These are phyloP conservation scores for Leccinum pachyderme DNA, from an alignment of 1,284 basidiomycete genomes.

Conservation along the genomic window DNA sequence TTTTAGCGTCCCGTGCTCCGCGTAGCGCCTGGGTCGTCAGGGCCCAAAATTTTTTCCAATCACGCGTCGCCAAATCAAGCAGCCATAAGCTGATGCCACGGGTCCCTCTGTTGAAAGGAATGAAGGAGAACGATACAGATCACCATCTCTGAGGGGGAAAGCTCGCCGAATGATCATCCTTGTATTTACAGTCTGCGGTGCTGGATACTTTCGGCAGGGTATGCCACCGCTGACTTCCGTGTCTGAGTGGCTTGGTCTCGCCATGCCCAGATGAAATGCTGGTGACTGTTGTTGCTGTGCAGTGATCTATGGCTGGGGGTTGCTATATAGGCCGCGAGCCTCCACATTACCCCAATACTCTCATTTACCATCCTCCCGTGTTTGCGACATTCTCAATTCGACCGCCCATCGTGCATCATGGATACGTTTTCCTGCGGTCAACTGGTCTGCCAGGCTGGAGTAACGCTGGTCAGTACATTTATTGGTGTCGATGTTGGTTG, in stretches of 20 bases:
- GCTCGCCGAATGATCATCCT: background rate
- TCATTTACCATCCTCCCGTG: background rate
- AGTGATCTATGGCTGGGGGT: constrained; percentile 14
- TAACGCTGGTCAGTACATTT: constrained; percentile 16
- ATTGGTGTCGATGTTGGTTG: background rate
- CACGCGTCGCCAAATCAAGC: background rate
- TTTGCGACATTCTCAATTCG: background rate
- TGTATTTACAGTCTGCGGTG: background rate
- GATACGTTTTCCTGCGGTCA: constrained; percentile 1
- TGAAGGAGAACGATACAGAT: background rate
- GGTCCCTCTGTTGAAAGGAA: constrained; percentile 9
- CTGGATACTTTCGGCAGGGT: background rate
- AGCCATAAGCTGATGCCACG: constrained; percentile 9
- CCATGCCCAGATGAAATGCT: constrained; percentile 9
- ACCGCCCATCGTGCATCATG: constrained; percentile 10
- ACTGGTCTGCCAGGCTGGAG: background rate
- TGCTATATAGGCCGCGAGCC: constrained; percentile 25
- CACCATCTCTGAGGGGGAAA: background rate
- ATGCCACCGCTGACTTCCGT: background rate
- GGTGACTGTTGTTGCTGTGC: constrained; percentile 19
- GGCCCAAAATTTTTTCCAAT: constrained; percentile 8
- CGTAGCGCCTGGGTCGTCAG: constrained; percentile 4
- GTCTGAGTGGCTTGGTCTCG: constrained; percentile 1
- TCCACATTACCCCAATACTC: constrained; percentile 1
- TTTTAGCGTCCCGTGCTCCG: background rate